Evolutionary conservation across 202 grass and related monocot genomes (phyloP).

Genomic region (Cymbopogon flexuosus): DNA sequence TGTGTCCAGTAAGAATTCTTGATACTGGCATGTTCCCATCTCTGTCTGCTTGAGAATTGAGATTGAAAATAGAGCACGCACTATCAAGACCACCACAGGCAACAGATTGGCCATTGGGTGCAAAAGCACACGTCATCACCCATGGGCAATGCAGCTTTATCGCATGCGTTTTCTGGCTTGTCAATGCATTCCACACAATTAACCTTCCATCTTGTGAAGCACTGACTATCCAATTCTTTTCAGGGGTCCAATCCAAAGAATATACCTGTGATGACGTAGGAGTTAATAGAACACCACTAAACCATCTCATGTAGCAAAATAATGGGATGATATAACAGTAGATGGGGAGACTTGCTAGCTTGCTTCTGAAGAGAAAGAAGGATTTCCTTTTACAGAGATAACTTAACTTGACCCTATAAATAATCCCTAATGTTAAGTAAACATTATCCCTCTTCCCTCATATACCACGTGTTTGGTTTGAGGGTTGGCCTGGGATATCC

Average conservation of each 20-base stretch:
- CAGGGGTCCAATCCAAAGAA: slow-evolving; percentile 95
- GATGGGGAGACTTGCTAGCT: not conserved
- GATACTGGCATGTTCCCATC: slow-evolving; percentile 84
- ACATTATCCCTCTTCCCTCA: not conserved
- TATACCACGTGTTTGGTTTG: not conserved
- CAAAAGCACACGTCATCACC: slow-evolving; percentile 96
- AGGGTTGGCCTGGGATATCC: no score
- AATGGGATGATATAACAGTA: not conserved
- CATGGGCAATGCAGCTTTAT: slow-evolving; percentile 94
- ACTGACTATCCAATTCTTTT: slow-evolving; percentile 98
- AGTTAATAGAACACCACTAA: slow-evolving; percentile 22
- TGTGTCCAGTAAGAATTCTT: slow-evolving; percentile 85
- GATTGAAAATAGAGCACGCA: slow-evolving; percentile 97
- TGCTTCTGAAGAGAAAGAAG: not conserved
- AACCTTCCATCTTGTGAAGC: slow-evolving; percentile 87
- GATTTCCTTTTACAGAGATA: not conserved
- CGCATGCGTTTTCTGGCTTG: slow-evolving; percentile 97
- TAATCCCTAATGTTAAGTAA: not conserved
- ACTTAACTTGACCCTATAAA: not conserved
- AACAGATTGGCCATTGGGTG: slow-evolving; percentile 85
- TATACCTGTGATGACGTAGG: slow-evolving; percentile 62
- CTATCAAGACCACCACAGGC: slow-evolving; percentile 98
- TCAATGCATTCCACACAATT: slow-evolving; percentile 99
- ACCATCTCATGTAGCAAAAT: not conserved
- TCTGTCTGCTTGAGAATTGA: slow-evolving; percentile 80